Evolutionary conservation across 495 filamentous ascomycete genomes (phyloP).

Genomic region (Pyrenula aspistea): DNA sequence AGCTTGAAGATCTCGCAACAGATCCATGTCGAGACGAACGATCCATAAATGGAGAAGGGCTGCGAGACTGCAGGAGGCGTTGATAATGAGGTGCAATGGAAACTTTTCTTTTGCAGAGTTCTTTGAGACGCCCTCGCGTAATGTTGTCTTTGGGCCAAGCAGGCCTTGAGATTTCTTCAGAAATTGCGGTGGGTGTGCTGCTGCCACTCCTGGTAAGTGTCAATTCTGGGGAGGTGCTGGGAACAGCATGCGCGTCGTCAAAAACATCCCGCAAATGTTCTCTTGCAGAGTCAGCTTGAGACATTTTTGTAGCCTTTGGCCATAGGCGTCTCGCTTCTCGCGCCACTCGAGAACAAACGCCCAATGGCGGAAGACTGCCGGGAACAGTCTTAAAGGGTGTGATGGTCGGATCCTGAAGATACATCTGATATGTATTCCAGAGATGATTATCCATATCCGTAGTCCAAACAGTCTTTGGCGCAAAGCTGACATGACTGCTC

Average conservation of each 20-base stretch:
- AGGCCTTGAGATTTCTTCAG: slow-evolving; percentile 13
- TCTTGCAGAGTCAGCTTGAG: slow-evolving; percentile 11
- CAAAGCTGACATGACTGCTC: not conserved
- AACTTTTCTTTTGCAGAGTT: slow-evolving; percentile 69
- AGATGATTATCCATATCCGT: slow-evolving; percentile 85
- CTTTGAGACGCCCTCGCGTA: slow-evolving; percentile 68
- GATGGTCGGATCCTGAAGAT: slow-evolving; percentile 81
- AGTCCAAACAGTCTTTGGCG: slow-evolving; percentile 49
- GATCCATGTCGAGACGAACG: slow-evolving; percentile 16
- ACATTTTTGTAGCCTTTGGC: slow-evolving; percentile 43
- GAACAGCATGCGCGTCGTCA: slow-evolving; percentile 3
- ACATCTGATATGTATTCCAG: slow-evolving; percentile 81
- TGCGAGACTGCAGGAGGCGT: slow-evolving; percentile 58
- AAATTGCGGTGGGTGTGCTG: slow-evolving; percentile 42
- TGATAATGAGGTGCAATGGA: slow-evolving; percentile 55
- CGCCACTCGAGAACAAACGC: slow-evolving; percentile 80
- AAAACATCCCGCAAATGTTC: not conserved
- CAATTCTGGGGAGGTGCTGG: slow-evolving; percentile 6
- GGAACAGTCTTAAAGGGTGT: slow-evolving; percentile 90
- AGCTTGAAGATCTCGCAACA: slow-evolving; percentile 12
- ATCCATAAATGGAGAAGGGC: slow-evolving; percentile 58
- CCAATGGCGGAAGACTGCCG: slow-evolving; percentile 74
- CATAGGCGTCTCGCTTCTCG: slow-evolving; percentile 76
- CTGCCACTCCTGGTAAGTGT: slow-evolving; percentile 39
- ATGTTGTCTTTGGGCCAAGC: slow-evolving; percentile 74